Conservation (phyloP, 2,329 filamentous ascomycete genomes). For the Hypoxylon sp. region DNA sequence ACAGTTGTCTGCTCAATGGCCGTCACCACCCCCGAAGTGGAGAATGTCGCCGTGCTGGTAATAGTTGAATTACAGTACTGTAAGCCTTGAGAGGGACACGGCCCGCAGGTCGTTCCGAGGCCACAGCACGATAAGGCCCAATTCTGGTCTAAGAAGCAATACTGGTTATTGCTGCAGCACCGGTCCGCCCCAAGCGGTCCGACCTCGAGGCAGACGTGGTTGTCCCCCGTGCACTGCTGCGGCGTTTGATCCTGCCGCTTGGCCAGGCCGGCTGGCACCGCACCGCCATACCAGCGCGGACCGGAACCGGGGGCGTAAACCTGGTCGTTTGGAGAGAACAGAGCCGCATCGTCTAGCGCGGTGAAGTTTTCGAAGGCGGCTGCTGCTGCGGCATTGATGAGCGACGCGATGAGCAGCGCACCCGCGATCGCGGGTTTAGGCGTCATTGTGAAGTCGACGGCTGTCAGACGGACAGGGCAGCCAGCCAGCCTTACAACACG, state of each 20-base stretch:
- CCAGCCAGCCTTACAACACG: constrained; percentile 26
- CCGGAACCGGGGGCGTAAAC: constrained; percentile 38
- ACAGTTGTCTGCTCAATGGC: constrained; percentile 10
- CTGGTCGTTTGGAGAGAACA: constrained; percentile 24
- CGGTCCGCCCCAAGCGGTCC: constrained; percentile 16
- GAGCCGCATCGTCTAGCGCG: constrained; percentile 32
- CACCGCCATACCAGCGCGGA: constrained; percentile 45
- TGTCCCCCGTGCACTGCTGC: constrained; percentile 33
- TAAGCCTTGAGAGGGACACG: constrained; percentile 33
- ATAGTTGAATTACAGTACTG: constrained; percentile 45
- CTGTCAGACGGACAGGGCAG: constrained; percentile 20
- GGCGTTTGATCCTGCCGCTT: constrained; percentile 27
- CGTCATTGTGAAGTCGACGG: constrained; percentile 31
- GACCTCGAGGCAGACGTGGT: constrained; percentile 48
- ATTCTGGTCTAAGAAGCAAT: constrained; percentile 46
- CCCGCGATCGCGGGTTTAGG: background rate
- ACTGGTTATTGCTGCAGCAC: constrained; percentile 49
- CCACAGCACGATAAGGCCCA: constrained; percentile 47
- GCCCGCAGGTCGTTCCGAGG: constrained; percentile 42
- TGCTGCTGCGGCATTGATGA: constrained; percentile 10
- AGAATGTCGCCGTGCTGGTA: constrained; percentile 26
- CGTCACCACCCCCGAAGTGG: constrained; percentile 5
- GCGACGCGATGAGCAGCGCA: constrained; percentile 17
- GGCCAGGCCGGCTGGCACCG: constrained; percentile 31
- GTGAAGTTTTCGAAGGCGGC: constrained; percentile 22